These are phyloP conservation scores for Penicillium argentinense DNA, from an alignment of 495 filamentous ascomycete species.

Conservation along the genomic window DNA sequence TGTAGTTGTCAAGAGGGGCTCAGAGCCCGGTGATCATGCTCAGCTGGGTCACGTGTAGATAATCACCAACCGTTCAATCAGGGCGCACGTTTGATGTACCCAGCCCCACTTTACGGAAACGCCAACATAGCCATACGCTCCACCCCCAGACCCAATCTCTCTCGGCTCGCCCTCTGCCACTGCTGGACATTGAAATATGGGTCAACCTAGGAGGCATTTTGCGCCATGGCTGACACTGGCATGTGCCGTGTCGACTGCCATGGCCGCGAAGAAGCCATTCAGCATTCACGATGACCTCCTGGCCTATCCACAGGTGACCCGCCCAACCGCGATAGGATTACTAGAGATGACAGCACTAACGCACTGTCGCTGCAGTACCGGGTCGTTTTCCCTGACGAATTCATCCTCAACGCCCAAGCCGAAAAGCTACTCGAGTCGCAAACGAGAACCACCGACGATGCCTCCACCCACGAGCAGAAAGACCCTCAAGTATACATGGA, in stretches of 20 bases:
- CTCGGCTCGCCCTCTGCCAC: too few relatives aligned
- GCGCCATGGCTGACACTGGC: conserved; percentile 32
- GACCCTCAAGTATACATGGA: conserved; percentile 29
- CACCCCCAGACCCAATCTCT: too few relatives aligned
- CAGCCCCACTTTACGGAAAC: too few relatives aligned
- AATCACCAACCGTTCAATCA: too few relatives aligned
- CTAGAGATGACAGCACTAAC: conserved; percentile 1
- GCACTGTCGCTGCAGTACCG: conserved; percentile 60
- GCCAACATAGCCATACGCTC: too few relatives aligned
- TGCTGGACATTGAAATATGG: conserved; percentile 28
- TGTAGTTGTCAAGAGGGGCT: too few relatives aligned
- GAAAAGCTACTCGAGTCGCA: conserved; percentile 54
- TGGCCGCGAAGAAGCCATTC: conserved; percentile 61
- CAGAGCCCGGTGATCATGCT: too few relatives aligned
- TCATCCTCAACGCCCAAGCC: conserved; percentile 71
- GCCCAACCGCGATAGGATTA: background rate
- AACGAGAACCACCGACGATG: conserved; percentile 10
- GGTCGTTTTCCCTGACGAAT: conserved; percentile 72
- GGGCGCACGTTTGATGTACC: too few relatives aligned
- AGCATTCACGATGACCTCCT: conserved; percentile 89
- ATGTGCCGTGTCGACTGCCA: conserved; percentile 40
- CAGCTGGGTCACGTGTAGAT: too few relatives aligned
- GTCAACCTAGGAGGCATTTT: conserved; percentile 22
- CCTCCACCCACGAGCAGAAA: conserved; percentile 12
- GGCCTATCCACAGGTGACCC: conserved; percentile 82